A percentile compares a stretch with the other conserved stretches of the same genome.
These are phyloP conservation scores for Lunasporangiospora selenospora DNA, from an alignment of 192 early-diverging fungal species.

Conservation along the genomic window DNA sequence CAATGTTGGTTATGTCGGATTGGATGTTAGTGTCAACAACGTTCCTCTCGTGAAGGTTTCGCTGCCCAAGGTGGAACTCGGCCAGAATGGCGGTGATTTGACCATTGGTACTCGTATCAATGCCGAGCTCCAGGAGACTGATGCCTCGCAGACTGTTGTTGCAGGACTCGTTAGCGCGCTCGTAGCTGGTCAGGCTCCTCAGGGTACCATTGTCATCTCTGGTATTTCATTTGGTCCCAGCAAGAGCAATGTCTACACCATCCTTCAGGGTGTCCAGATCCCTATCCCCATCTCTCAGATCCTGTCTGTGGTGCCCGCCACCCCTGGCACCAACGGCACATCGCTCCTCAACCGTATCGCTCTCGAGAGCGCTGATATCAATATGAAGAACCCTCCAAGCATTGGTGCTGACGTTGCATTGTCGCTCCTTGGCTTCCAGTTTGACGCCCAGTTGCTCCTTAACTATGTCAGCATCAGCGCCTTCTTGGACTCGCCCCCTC, in stretches of 20 bases:
- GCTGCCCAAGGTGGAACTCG: conserved; percentile 8
- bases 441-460: conserved; percentile 6
- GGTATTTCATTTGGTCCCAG: conserved; percentile 14
- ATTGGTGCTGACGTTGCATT: conserved; percentile 13
- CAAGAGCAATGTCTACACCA: conserved; percentile 13
- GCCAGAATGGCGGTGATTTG: not conserved
- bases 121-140: conserved; percentile 1
- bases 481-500: conserved; percentile 3
- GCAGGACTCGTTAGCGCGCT: conserved; percentile 13
- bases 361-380: conserved; percentile 19
- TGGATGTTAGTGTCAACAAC: conserved; percentile 13
- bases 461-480: conserved; percentile 13
- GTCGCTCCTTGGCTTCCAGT: conserved; percentile 6
- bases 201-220: conserved; percentile 11
- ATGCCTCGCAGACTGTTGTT: conserved; percentile 13
- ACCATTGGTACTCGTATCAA: conserved; percentile 13
- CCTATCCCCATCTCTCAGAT: conserved; percentile 11
- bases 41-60: conserved; percentile 21
- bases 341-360: conserved; percentile 10
- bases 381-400: conserved; percentile 24
- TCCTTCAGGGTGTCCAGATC: conserved; percentile 13
- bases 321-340: conserved; percentile 1
- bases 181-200: conserved; percentile 13
- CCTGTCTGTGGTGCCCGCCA: conserved; percentile 10
- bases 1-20: conserved; percentile 15